phyloP scores from a whole-genome alignment of 768 basidiomycete species.

The Mycena venus region DNA sequence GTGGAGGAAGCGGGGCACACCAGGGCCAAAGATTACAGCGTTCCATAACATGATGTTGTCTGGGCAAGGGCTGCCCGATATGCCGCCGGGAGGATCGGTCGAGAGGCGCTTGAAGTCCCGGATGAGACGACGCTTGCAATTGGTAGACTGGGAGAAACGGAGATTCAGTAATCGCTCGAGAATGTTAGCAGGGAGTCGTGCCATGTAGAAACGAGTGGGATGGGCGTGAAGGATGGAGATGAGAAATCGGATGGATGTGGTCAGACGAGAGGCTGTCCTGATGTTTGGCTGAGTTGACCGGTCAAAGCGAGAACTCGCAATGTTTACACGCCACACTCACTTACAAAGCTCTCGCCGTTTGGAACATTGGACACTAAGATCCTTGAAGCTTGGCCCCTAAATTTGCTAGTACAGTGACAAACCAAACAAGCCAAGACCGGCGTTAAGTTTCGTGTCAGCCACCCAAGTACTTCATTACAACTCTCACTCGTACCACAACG shows the following conservation, averaged over 20 bases:
- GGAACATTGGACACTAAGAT: too few species aligned
- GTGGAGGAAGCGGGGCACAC: slow-evolving; percentile 58
- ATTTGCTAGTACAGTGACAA: too few species aligned
- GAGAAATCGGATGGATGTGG: not conserved
- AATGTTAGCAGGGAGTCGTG: not conserved
- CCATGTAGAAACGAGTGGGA: slow-evolving; percentile 1
- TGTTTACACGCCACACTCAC: too few species aligned
- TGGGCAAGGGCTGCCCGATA: slow-evolving; percentile 96
- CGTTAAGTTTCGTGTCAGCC: too few species aligned
- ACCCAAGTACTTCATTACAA: too few species aligned
- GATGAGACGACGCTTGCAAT: slow-evolving; percentile 94
- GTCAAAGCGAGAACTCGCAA: not conserved
- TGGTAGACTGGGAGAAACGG: slow-evolving; percentile 78
- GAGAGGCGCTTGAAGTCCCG: slow-evolving; percentile 98
- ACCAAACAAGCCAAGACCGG: too few species aligned
- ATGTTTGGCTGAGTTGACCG: not conserved
- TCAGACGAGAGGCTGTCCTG: slow-evolving; percentile 9
- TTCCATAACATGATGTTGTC: slow-evolving; percentile 99
- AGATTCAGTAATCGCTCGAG: not conserved
- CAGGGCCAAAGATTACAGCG: slow-evolving; percentile 98
- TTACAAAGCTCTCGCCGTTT: too few species aligned
- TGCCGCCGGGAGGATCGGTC: slow-evolving; percentile 94
- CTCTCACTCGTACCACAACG: too few species aligned
- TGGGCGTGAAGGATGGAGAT: not conserved
- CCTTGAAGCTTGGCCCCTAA: too few species aligned